phyloP scores from a whole-genome alignment of 306 rosid species.

The Ammopiptanthus mongolicus region DNA sequence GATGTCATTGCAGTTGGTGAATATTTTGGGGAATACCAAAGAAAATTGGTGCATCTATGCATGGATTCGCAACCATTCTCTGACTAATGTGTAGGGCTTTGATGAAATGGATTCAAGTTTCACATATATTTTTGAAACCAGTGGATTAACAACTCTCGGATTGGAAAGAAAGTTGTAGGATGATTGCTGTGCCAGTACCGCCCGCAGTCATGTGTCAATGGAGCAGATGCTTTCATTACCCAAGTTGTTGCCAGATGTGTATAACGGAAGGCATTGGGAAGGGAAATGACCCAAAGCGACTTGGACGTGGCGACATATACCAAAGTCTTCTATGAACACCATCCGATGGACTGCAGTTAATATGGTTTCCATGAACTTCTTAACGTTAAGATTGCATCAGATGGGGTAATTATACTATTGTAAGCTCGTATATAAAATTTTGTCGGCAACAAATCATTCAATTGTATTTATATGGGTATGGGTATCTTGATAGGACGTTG shows the following conservation, averaged over 20 bases:
- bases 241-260: not conserved
- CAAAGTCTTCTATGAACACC: not conserved
- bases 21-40: slow-evolving; percentile 81
- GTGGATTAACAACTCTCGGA: slow-evolving; percentile 1
- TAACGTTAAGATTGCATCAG: not conserved
- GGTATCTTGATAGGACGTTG: not conserved
- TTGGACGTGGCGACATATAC: slow-evolving; percentile 16
- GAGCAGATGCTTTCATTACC: not conserved
- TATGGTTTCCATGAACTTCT: slow-evolving; percentile 3
- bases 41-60: slow-evolving; percentile 90
- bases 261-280: not conserved
- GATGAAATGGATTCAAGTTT: not conserved
- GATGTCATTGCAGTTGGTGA: slow-evolving; percentile 77
- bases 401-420: slow-evolving; percentile 11
- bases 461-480: slow-evolving; percentile 22
- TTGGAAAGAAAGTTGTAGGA: slow-evolving; percentile 5
- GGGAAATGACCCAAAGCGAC: slow-evolving; percentile 1
- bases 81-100: slow-evolving; percentile 38
- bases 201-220: slow-evolving; percentile 2
- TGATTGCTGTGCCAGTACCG: not conserved
- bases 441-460: slow-evolving; percentile 21
- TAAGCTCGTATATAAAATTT: slow-evolving; percentile 26
- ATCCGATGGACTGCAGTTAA: slow-evolving; percentile 7
- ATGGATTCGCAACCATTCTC: slow-evolving; percentile 78
- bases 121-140: not conserved